Conservation (phyloP, 23 red algal species). For the Gracilaria caudata region DNA sequence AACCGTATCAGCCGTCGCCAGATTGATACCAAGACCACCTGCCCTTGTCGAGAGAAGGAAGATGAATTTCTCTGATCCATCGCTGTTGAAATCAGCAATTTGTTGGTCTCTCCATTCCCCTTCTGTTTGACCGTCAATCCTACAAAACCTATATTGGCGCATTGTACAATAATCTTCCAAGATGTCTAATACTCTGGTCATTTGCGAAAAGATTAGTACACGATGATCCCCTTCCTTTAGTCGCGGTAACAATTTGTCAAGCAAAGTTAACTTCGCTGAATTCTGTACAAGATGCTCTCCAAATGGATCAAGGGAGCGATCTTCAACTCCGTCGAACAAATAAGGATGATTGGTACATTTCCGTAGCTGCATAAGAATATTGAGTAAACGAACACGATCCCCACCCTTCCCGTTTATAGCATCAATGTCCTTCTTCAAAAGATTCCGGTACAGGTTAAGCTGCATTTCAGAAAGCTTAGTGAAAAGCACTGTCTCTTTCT, state of each 20-base stretch:
- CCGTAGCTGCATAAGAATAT: slow-evolving; percentile 99
- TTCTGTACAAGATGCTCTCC: slow-evolving; percentile 92
- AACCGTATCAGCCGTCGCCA: slow-evolving; percentile 97
- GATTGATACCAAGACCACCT: slow-evolving; percentile 98
- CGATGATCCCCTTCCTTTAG: slow-evolving; percentile 85
- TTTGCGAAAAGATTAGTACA: slow-evolving; percentile 96
- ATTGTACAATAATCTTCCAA: slow-evolving; percentile 97
- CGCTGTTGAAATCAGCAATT: slow-evolving; percentile 95
- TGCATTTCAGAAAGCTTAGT: slow-evolving; percentile 89
- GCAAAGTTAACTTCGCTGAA: slow-evolving; percentile 84
- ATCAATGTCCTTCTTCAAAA: slow-evolving; percentile 98
- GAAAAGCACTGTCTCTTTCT: slow-evolving; percentile 97
- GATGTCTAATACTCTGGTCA: slow-evolving; percentile 99
- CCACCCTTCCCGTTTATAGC: slow-evolving; percentile 98
- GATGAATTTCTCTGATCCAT: slow-evolving; percentile 93
- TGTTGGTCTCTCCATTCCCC: slow-evolving; percentile 89
- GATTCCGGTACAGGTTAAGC: slow-evolving; percentile 85
- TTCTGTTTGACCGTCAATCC: slow-evolving; percentile 97
- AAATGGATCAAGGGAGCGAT: slow-evolving; percentile 96
- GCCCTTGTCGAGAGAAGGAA: slow-evolving; percentile 97
- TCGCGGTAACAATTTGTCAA: slow-evolving; percentile 94
- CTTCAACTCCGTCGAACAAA: slow-evolving; percentile 97
- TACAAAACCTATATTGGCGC: slow-evolving; percentile 91
- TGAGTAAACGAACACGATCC: slow-evolving; percentile 95
- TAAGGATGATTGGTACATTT: slow-evolving; percentile 98